Conservation (phyloP, 129 eudicot species). For the Erigeron canadensis region DNA sequence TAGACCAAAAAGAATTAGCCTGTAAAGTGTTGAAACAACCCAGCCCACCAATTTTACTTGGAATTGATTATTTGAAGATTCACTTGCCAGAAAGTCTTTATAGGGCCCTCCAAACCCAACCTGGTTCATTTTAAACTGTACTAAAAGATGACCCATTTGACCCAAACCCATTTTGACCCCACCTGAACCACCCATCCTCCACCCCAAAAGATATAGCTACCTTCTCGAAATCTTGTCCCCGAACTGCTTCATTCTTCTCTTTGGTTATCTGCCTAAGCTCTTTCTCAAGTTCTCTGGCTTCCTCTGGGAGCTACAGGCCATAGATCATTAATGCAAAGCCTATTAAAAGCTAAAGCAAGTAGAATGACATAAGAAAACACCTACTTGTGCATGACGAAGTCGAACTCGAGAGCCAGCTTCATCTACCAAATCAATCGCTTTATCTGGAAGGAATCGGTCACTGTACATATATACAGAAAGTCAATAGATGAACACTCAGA, state of each 20-base stretch:
- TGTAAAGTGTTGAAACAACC: too few species aligned
- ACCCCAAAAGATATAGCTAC: constrained; percentile 29
- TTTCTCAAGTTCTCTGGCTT: constrained; percentile 89
- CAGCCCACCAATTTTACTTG: too few species aligned
- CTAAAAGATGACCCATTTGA: too few species aligned
- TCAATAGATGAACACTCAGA: background rate
- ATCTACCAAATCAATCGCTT: constrained; percentile 85
- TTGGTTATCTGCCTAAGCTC: constrained; percentile 84
- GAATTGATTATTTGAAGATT: too few species aligned
- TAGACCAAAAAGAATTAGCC: too few species aligned
- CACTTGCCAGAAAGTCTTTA: too few species aligned
- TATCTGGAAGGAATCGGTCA: constrained; percentile 89
- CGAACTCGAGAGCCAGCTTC: constrained; percentile 96
- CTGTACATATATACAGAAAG: constrained; percentile 35
- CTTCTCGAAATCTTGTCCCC: constrained; percentile 91
- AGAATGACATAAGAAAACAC: background rate
- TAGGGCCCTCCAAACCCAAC: too few species aligned
- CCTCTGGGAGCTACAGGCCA: constrained; percentile 73
- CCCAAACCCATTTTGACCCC: background rate
- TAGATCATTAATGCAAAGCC: background rate
- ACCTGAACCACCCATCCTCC: background rate
- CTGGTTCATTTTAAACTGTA: too few species aligned
- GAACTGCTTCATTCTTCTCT: constrained; percentile 85
- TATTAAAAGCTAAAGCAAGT: background rate
- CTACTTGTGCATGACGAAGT: constrained; percentile 80